phyloP scores from a whole-genome alignment of 2,329 filamentous ascomycete genomes.

The Fusarium compactum region DNA sequence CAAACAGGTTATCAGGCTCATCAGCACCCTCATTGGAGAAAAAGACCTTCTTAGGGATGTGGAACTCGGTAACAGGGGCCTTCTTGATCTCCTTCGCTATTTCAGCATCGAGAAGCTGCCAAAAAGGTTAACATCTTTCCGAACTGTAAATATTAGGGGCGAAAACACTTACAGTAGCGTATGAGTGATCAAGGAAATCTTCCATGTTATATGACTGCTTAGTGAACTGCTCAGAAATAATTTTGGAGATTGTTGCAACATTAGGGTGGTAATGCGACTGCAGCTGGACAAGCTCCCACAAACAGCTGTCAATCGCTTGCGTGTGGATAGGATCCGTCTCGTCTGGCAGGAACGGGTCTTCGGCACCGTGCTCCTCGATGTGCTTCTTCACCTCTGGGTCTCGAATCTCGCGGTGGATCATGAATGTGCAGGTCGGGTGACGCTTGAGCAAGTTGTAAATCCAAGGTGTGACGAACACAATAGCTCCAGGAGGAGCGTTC shows the following conservation, averaged over 20 bases:
- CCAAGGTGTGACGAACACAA: constrained; percentile 91
- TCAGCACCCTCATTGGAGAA: constrained; percentile 62
- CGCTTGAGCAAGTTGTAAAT: constrained; percentile 93
- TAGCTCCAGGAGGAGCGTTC: constrained; percentile 88
- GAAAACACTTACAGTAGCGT: constrained; percentile 74
- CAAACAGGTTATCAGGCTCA: constrained; percentile 66
- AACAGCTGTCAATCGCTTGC: constrained; percentile 86
- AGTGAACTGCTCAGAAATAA: constrained; percentile 96
- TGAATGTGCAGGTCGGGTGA: constrained; percentile 92
- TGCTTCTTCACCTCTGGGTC: constrained; percentile 68
- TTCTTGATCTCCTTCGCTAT: constrained; percentile 87
- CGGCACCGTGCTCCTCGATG: constrained; percentile 69
- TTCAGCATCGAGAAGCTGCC: constrained; percentile 84
- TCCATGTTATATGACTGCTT: constrained; percentile 96
- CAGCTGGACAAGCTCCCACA: constrained; percentile 94
- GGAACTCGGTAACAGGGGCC: constrained; percentile 88
- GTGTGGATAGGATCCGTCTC: constrained; percentile 89
- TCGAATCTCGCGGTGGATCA: constrained; percentile 84
- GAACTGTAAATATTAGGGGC: not conserved
- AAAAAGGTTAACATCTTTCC: not conserved
- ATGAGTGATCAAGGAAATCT: constrained; percentile 96
- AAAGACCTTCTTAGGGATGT: constrained; percentile 90
- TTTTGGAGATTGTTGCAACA: constrained; percentile 91
- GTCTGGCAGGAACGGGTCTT: constrained; percentile 80
- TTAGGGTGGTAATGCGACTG: constrained; percentile 97